Evolutionary conservation across 352 stramenopile genomes (phyloP), one percentile per base, ranked within the genome.

Genomic region (Blastocystis sp.): DNA sequence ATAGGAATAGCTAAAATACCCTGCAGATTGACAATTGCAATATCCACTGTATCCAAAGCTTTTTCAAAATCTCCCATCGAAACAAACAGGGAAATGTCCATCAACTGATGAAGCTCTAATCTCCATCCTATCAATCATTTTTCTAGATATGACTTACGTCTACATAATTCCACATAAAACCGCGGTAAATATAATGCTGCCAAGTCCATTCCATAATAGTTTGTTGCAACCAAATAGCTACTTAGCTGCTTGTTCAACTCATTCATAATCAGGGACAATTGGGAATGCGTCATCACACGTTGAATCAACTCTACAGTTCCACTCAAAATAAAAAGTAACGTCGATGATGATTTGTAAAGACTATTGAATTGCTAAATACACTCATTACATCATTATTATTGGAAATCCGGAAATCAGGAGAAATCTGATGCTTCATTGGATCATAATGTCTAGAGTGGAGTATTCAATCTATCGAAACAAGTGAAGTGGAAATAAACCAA

Each of bases 51-150:
- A 43, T 84, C 73, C 13, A 84, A 26, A 7, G 73, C 50, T 55
- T 63, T 69, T 8, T 29, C 73, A 13, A 50, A 84, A 45, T 84
- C 73, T 7, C 54, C 45, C 73, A 69, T 84, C 53, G 73, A 84
- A 37, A 84, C 6, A 84, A 69, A 84, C 20, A 84, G 59, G 23
- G 26, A 37, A 53, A 84, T 68, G 9, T 84, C 73, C 53, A 43
- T 47, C 73, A 84, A n/a, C 20, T n/a, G 26, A 15, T 37, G 20
- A n/a, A 68, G 47, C 56, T 23, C 73, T 39, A 15, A 13, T 37
- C n/a, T 23, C 73, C 73, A 84, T n/a, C 64, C 64, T 76, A 76
- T 34, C 18, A n/a, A 20, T 76, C 29, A 76, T 50, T 8, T 26
- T 3, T 23, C 3, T 18, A 7, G 8, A 5, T 8, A 15, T 15